Percentiles rank a stretch among this genome's conserved stretches.
These are phyloP conservation scores for Trametes pubescens DNA, from an alignment of 1,284 basidiomycete species.

Conservation along the genomic window DNA sequence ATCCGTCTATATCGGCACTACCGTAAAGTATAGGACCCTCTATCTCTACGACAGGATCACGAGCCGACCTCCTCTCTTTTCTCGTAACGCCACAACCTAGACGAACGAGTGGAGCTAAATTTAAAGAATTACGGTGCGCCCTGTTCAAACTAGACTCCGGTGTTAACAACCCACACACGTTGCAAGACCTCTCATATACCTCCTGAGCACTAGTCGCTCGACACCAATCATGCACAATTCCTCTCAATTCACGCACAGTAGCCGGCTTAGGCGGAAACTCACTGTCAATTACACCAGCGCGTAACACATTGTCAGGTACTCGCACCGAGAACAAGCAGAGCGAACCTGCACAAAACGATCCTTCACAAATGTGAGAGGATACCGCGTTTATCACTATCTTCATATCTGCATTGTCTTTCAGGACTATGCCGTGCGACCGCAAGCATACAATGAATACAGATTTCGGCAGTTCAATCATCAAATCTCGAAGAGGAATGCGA, in stretches of 20 bases:
- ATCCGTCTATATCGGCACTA: background rate
- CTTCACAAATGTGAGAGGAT: background rate
- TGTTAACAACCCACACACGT: background rate
- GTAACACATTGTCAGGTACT: background rate
- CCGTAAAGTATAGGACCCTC: background rate
- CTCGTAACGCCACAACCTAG: background rate
- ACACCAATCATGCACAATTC: background rate
- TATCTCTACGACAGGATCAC: background rate
- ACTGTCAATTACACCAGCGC: background rate
- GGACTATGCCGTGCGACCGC: background rate
- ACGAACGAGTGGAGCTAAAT: background rate
- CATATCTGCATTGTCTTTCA: background rate
- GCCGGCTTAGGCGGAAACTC: background rate
- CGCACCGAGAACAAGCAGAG: background rate
- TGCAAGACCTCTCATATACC: background rate
- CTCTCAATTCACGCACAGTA: background rate
- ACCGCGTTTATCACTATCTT: background rate
- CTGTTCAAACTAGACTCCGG: background rate
- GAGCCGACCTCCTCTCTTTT: background rate
- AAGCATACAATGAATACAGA: background rate
- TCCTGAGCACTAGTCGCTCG: background rate
- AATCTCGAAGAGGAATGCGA: background rate
- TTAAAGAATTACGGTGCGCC: background rate
- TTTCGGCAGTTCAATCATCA: background rate
- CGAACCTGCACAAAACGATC: background rate